Percentiles rank a stretch among this genome's conserved stretches.
Conservation (phyloP, 2,329 filamentous ascomycete genomes). For the Ophiostoma tasmaniense region DNA sequence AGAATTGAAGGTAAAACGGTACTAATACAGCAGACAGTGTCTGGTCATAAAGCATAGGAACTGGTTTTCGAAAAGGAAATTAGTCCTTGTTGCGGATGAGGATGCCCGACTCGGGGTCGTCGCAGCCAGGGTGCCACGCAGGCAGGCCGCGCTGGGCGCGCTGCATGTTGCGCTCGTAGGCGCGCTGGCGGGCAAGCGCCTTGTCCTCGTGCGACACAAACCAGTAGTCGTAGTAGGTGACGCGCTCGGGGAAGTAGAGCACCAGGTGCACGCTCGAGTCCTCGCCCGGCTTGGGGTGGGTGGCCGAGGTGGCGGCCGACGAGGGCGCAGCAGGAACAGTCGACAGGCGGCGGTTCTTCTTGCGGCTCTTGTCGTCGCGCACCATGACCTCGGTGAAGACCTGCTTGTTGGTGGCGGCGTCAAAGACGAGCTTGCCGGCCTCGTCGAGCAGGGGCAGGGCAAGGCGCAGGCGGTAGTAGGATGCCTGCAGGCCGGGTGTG, state of each 20-base stretch:
- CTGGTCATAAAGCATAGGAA: background rate
- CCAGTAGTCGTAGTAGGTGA: constrained; percentile 23
- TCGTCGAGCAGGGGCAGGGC: constrained; percentile 22
- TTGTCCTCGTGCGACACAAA: constrained; percentile 23
- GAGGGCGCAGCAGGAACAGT: background rate
- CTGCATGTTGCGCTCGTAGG: constrained; percentile 22
- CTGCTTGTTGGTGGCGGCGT: constrained; percentile 20
- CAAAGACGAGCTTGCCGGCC: constrained; percentile 20
- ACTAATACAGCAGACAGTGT: background rate
- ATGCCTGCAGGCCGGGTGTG: constrained; percentile 22
- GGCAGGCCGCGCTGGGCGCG: constrained; percentile 20
- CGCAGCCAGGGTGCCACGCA: constrained; percentile 21
- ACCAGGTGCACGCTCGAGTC: constrained; percentile 22
- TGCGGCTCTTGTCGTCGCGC: constrained; percentile 23
- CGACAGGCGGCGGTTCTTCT: constrained; percentile 15
- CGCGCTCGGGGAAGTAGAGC: constrained; percentile 23
- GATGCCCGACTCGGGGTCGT: constrained; percentile 22
- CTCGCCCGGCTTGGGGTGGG: constrained; percentile 13
- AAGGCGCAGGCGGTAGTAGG: constrained; percentile 23
- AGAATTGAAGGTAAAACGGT: background rate
- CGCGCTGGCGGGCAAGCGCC: constrained; percentile 20
- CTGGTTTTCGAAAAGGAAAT: no score
- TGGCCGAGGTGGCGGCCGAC: background rate
- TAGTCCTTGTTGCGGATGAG: constrained; percentile 21
- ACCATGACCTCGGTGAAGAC: constrained; percentile 23